Percentiles rank a stretch among this genome's conserved stretches.
Conservation (phyloP, 306 rosid genomes). For the Corylus heterophylla region DNA sequence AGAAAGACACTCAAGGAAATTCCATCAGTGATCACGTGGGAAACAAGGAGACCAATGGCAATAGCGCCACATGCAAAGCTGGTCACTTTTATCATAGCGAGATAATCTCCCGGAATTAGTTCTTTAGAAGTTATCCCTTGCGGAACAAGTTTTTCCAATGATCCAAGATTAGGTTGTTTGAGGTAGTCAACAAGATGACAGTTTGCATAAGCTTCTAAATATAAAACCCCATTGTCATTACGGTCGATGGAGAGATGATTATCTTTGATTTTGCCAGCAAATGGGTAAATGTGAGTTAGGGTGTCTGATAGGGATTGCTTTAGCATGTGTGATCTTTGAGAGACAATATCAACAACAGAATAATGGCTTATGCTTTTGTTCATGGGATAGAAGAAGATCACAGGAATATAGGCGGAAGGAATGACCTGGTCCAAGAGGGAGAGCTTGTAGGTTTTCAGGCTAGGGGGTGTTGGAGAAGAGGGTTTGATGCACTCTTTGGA, state of each 20-base stretch:
- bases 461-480: conserved; percentile 29
- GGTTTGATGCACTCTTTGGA: conserved; percentile 21
- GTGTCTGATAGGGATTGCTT: conserved; percentile 33
- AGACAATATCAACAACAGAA: background rate
- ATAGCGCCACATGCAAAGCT: conserved; percentile 22
- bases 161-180: background rate
- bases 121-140: background rate
- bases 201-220: background rate
- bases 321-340: background rate
- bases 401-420: conserved; percentile 11
- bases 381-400: conserved; percentile 12
- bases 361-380: background rate
- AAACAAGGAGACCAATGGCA: conserved; percentile 3
- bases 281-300: conserved; percentile 34
- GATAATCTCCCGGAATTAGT: background rate
- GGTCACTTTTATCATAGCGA: conserved; percentile 6
- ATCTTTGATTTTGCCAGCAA: conserved; percentile 26
- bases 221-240: conserved; percentile 17
- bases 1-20: background rate
- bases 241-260: conserved; percentile 21
- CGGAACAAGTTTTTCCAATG: conserved; percentile 1
- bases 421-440: conserved; percentile 31
- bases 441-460: conserved; percentile 24
- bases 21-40: conserved; percentile 16
- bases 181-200: background rate